Conservation (phyloP, 106 monocot genomes). For the Acorus gramineus region DNA sequence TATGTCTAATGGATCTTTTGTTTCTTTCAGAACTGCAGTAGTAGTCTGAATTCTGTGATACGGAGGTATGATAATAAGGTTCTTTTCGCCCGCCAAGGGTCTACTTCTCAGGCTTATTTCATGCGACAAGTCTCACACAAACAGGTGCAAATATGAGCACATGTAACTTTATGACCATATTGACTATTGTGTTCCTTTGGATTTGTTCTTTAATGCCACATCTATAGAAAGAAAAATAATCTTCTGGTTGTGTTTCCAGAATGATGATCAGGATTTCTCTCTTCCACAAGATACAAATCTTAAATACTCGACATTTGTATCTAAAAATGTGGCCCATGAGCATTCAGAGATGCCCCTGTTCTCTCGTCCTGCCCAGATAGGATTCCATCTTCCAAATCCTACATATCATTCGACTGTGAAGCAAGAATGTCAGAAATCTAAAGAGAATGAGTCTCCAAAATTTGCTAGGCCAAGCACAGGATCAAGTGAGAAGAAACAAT, state of each 20-base stretch:
- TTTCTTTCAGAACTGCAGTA: conserved; percentile 39
- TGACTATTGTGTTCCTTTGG: neutral
- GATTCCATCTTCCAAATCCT: neutral
- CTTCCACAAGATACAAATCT: conserved; percentile 6
- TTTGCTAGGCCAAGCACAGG: conserved; percentile 21
- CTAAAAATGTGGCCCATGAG: conserved; percentile 6
- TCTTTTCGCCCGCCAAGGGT: conserved; percentile 36
- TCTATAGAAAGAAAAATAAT: neutral
- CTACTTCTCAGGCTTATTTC: conserved; percentile 29
- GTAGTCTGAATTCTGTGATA: conserved; percentile 17
- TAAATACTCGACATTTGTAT: neutral
- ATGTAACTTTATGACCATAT: neutral
- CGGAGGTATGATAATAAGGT: conserved; percentile 21
- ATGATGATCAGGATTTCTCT: conserved; percentile 1
- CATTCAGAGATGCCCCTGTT: conserved; percentile 22
- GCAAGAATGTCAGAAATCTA: conserved; percentile 8
- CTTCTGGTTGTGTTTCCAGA: conserved; percentile 1
- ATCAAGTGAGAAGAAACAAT: conserved; percentile 5
- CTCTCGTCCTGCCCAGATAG: conserved; percentile 19
- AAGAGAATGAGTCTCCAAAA: conserved; percentile 14
- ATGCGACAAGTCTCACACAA: conserved; percentile 21
- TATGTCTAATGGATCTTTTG: neutral
- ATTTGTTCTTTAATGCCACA: neutral
- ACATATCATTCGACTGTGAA: conserved; percentile 1
- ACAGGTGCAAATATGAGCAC: conserved; percentile 3